phyloP scores from a whole-genome alignment of 202 grass and related monocot species.

The Eragrostis tef region DNA sequence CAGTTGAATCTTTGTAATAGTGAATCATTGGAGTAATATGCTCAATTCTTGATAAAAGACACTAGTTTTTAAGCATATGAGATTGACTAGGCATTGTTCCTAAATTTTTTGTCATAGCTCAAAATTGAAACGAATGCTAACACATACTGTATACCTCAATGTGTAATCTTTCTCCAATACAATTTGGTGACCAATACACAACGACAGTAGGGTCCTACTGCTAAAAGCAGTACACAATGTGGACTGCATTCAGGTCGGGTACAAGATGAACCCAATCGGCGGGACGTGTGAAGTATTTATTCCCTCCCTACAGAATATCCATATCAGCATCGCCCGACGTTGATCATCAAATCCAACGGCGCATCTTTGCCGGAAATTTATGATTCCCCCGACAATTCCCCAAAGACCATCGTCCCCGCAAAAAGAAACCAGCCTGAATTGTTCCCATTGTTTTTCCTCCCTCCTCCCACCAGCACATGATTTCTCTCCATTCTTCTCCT shows the following conservation, averaged over 20 bases:
- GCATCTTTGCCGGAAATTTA: neutral
- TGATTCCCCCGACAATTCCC: constrained; percentile 6
- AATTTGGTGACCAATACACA: no score
- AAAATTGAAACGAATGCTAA: neutral
- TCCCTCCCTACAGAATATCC: constrained; percentile 11
- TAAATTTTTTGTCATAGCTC: neutral
- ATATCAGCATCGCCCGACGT: neutral
- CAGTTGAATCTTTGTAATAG: neutral
- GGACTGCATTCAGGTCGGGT: no score
- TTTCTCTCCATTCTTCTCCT: constrained; percentile 24
- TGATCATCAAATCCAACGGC: constrained; percentile 8
- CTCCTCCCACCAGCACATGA: no score
- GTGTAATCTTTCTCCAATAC: no score
- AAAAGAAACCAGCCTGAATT: constrained; percentile 24
- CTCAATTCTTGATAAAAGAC: neutral
- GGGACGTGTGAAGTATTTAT: no score
- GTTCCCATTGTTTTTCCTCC: neutral
- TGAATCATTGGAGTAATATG: neutral
- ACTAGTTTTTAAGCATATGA: neutral
- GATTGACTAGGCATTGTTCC: neutral
- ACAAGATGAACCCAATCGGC: no score
- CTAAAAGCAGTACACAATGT: no score
- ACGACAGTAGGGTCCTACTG: no score
- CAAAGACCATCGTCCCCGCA: neutral
- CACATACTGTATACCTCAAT: no score